Evolutionary conservation across 2,329 filamentous ascomycete genomes (phyloP), one percentile per base, ranked within the genome.

Genomic region (Colletotrichum sp.): DNA sequence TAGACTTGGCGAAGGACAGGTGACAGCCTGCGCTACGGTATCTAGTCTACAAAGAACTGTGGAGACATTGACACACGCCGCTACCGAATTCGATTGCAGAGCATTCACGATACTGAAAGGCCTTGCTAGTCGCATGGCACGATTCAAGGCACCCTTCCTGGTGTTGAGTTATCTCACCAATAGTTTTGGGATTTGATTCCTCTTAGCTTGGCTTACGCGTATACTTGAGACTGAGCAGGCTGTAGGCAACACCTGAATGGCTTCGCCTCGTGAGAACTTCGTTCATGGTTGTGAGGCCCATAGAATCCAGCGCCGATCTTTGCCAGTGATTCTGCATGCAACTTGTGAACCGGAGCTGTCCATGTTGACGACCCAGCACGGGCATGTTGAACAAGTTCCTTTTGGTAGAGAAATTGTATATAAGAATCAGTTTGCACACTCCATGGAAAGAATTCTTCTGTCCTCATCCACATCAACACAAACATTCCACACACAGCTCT

Each of bases 381-480:
- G 2, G 2, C 0, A 13, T 7, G n/a, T 12, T 21, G 9, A 49
- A 3, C 10, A 12, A 12, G 9, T n/a, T 49, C 3, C 16, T 44
- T 44, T 21, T 3, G 24, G 9, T 5, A 16, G 6, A 5, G 55
- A n/a, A 30, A 26, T 6, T 30, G 1, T 60, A 60, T 60, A 60
- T n/a, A 60, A 60, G 57, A 8, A 10, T 5, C 21, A 1, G 6
- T 13, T n/a, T 13, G 26, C 15, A 28, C 57, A 5, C 8, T 30
- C 15, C 9, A 30, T 30, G 5, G 8, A 60, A 1, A 60, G 5
- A 60, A 12, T 60, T 15, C 8, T 60, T 60, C 8, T 13, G 3
- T 60, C 16, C 57, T 60, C 57, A 60, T 60, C 57, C 15, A 26
- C 57, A 60, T 5, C 24, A 60, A 60, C 24, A 60, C 26, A 30